Evolutionary conservation across 176 grass and related monocot species (phyloP).

Genomic region (Paspalum vaginatum): DNA sequence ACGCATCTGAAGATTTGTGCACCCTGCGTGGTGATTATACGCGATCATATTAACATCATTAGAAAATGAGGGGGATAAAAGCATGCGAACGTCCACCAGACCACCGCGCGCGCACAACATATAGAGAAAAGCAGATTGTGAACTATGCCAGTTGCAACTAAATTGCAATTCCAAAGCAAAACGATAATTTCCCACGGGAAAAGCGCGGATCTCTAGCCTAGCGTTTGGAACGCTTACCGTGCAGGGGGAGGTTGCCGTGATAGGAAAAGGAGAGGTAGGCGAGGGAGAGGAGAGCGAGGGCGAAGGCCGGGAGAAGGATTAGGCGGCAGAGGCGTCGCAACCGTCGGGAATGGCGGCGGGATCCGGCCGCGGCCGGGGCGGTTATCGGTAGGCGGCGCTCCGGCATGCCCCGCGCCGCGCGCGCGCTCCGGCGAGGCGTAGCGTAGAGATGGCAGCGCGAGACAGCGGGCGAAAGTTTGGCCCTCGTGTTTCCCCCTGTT

Average conservation of each 20-base stretch:
- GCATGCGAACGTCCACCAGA: neutral
- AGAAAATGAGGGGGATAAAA: constrained; percentile 21
- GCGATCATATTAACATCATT: neutral
- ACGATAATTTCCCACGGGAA: neutral
- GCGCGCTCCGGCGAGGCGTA: constrained; percentile 17
- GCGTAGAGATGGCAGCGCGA: neutral
- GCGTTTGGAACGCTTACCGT: constrained; percentile 47
- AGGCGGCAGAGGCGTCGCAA: constrained; percentile 44
- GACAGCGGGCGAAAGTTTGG: constrained; percentile 3
- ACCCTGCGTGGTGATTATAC: neutral
- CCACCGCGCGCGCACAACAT: neutral
- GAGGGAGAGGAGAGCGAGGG: constrained; percentile 54
- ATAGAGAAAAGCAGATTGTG: constrained; percentile 1
- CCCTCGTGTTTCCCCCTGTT: neutral
- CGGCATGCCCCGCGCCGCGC: constrained; percentile 24
- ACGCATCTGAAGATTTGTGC: neutral
- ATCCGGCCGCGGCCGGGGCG: constrained; percentile 27
- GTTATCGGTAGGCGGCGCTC: constrained; percentile 43
- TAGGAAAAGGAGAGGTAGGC: constrained; percentile 66
- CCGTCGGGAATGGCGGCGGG: constrained; percentile 44
- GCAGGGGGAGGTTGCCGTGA: constrained; percentile 53
- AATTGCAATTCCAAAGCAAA: constrained; percentile 26
- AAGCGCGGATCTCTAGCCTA: neutral
- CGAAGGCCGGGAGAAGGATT: constrained; percentile 43
- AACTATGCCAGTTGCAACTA: neutral